Evolutionary conservation across 345 rosid genomes (phyloP).

Genomic region (Rhodamnia argentea): DNA sequence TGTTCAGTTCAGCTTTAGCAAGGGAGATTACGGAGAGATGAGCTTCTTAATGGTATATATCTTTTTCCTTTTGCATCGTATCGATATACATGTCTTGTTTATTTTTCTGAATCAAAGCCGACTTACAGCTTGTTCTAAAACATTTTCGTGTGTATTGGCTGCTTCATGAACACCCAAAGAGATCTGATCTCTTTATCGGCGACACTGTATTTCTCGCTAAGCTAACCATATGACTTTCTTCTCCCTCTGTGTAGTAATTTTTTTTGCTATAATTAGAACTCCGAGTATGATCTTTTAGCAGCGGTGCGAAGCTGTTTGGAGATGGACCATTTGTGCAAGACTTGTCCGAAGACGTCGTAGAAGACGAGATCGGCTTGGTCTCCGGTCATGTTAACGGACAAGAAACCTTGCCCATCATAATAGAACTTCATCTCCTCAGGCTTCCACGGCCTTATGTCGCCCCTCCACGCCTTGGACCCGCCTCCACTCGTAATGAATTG

Average conservation of each 20-base stretch:
- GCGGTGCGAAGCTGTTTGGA: constrained; percentile 7
- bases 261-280: background rate
- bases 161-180: background rate
- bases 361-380: constrained; percentile 12
- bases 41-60: background rate
- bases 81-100: background rate
- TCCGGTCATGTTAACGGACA: constrained; percentile 35
- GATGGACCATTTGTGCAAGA: constrained; percentile 34
- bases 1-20: background rate
- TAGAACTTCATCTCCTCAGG: constrained; percentile 43
- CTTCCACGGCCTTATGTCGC: constrained; percentile 29
- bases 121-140: background rate
- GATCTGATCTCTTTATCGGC: background rate
- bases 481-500: constrained; percentile 70
- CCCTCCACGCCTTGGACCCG: constrained; percentile 85
- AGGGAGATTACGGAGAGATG: background rate
- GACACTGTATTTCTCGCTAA: too few species aligned
- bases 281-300: background rate
- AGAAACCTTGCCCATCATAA: constrained; percentile 75
- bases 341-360: constrained; percentile 45
- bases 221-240: background rate
- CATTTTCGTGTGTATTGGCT: background rate
- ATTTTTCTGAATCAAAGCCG: background rate
- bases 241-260: background rate
- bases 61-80: background rate